Evolutionary conservation across 2,329 filamentous ascomycete genomes (phyloP).

Genomic region (Penicillium thymicola): DNA sequence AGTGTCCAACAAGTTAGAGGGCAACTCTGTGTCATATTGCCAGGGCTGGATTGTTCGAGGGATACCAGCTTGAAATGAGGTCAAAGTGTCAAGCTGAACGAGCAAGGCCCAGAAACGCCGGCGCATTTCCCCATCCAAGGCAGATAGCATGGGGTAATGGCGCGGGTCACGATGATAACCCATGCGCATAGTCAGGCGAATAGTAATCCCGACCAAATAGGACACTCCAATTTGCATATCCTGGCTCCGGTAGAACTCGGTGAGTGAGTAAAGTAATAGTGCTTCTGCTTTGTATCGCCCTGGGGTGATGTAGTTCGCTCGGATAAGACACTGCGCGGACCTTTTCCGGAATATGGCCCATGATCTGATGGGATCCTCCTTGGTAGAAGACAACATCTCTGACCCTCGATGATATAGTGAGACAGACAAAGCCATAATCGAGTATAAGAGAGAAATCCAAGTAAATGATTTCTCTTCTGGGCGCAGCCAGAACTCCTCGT

Average conservation of each 20-base stretch:
- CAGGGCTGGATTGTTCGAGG: constrained; percentile 60
- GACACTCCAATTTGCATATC: constrained; percentile 52
- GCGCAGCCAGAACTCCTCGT: constrained; percentile 32
- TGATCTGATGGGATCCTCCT: constrained; percentile 15
- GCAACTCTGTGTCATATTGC: constrained; percentile 58
- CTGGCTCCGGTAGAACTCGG: constrained; percentile 31
- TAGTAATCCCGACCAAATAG: constrained; percentile 53
- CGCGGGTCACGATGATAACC: constrained; percentile 59
- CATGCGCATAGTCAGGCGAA: constrained; percentile 60
- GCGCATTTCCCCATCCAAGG: constrained; percentile 56
- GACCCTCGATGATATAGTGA: constrained; percentile 24
- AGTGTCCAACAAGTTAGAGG: constrained; percentile 58
- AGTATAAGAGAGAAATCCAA: constrained; percentile 33
- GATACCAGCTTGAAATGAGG: constrained; percentile 63
- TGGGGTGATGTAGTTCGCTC: constrained; percentile 33
- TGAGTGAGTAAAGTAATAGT: constrained; percentile 29
- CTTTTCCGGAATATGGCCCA: constrained; percentile 51
- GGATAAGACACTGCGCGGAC: constrained; percentile 33
- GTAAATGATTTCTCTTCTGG: constrained; percentile 28
- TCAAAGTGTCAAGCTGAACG: constrained; percentile 58
- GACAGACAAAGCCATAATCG: constrained; percentile 28
- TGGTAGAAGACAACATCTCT: constrained; percentile 22
- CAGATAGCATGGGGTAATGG: constrained; percentile 52
- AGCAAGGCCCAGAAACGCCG: constrained; percentile 42
- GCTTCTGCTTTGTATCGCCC: constrained; percentile 34